Evolutionary conservation across 164 flowering plant genomes (phyloP).

Genomic region (Brasenia schreberi): DNA sequence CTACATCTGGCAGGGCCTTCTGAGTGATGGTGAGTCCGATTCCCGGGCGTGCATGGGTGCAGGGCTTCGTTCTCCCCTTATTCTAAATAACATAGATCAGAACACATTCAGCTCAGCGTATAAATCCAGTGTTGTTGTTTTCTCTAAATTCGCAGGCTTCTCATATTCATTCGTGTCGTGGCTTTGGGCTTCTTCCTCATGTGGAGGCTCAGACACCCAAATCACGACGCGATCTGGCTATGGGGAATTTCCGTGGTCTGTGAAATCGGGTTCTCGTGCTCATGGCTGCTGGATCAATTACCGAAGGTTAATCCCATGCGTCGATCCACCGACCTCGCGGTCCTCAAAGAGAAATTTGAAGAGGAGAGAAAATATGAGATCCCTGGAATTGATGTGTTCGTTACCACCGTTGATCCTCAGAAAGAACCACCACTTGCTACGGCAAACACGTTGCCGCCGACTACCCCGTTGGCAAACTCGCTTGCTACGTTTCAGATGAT

Average conservation of each 20-base stretch:
- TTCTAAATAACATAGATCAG: background rate
- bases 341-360: constrained; percentile 70
- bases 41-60: too few relatives aligned
- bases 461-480: constrained; percentile 81
- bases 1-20: too few relatives aligned
- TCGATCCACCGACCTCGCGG: constrained; percentile 56
- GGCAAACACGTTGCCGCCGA: constrained; percentile 89
- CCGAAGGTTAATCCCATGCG: constrained; percentile 80
- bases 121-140: background rate
- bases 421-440: constrained; percentile 89
- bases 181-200: constrained; percentile 49
- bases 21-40: too few relatives aligned
- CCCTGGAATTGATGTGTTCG: constrained; percentile 79
- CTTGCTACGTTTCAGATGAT: constrained; percentile 92
- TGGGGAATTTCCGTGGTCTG: constrained; percentile 89
- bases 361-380: constrained; percentile 62
- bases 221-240: constrained; percentile 73
- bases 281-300: constrained; percentile 91
- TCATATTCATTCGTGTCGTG: constrained; percentile 46
- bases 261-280: constrained; percentile 87
- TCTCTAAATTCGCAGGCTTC: constrained; percentile 28
- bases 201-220: constrained; percentile 61
- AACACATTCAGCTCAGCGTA: background rate
- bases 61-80: too few relatives aligned
- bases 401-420: constrained; percentile 92